Percentiles rank a stretch among this genome's conserved stretches.
phyloP scores from a whole-genome alignment of 176 grass and related monocot species.

The Oryza meyeriana region DNA sequence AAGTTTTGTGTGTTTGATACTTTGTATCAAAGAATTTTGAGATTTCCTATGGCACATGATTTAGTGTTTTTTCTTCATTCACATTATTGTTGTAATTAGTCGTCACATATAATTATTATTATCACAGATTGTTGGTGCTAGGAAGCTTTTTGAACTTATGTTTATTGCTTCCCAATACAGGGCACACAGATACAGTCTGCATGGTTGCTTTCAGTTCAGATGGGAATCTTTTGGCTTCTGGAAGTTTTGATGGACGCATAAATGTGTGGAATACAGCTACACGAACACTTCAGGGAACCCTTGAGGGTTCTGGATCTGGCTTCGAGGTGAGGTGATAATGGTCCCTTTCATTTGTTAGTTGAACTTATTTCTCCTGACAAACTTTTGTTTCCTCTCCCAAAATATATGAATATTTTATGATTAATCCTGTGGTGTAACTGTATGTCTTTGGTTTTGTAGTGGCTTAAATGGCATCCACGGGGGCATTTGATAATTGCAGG shows the following conservation, averaged over 20 bases:
- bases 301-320: conserved; percentile 74
- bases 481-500: conserved; percentile 86
- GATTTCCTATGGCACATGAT: neutral
- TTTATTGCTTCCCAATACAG: conserved; percentile 41
- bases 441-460: conserved; percentile 43
- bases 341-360: conserved; percentile 2
- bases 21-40: neutral
- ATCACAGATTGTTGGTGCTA: neutral
- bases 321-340: conserved; percentile 68
- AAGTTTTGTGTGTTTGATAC: neutral
- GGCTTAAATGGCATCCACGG: conserved; percentile 90
- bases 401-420: neutral
- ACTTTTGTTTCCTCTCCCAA: neutral
- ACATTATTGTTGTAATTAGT: neutral
- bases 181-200: conserved; percentile 67
- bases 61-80: neutral
- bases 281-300: conserved; percentile 52
- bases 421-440: neutral
- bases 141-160: neutral
- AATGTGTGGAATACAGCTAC: conserved; percentile 69
- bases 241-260: conserved; percentile 78
- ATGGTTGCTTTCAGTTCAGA: conserved; percentile 81
- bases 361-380: neutral
- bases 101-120: neutral
- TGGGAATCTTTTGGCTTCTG: conserved; percentile 75